Evolutionary conservation across 2,329 filamentous ascomycete species (phyloP).

Genomic region (Penicillium sp.): DNA sequence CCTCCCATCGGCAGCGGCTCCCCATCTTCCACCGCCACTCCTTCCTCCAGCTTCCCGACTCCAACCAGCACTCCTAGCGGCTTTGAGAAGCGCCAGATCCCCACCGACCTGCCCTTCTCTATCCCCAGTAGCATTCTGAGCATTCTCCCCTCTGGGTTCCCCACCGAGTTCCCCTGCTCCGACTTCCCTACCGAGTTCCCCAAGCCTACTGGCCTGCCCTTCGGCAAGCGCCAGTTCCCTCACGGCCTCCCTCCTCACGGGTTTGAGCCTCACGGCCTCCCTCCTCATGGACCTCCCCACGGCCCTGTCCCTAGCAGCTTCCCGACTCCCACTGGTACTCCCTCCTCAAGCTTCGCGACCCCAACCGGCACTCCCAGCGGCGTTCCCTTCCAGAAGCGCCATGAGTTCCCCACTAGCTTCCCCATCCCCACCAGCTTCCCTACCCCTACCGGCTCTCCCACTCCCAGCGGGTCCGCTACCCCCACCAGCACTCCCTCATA

Average conservation of each 20-base stretch:
- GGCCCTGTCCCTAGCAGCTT: neutral
- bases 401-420: neutral
- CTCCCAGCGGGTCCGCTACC: neutral
- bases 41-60: neutral
- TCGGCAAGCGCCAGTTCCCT: conserved; percentile 3
- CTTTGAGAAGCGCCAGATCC: conserved; percentile 11
- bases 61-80: neutral
- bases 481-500: neutral
- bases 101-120: conserved; percentile 1
- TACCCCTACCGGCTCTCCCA: conserved; percentile 2
- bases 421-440: neutral
- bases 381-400: neutral
- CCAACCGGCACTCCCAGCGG: neutral
- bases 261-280: neutral
- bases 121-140: conserved; percentile 1
- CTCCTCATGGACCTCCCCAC: neutral
- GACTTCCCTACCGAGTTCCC: neutral
- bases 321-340: neutral
- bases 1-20: neutral
- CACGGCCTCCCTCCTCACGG: neutral
- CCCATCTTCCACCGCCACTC: neutral
- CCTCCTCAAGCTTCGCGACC: neutral
- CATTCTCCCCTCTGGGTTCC: conserved; percentile 1
- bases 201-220: neutral
- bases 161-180: conserved; percentile 1